Conservation (phyloP, 495 filamentous ascomycete species). For the Aspergillus biplanus region DNA sequence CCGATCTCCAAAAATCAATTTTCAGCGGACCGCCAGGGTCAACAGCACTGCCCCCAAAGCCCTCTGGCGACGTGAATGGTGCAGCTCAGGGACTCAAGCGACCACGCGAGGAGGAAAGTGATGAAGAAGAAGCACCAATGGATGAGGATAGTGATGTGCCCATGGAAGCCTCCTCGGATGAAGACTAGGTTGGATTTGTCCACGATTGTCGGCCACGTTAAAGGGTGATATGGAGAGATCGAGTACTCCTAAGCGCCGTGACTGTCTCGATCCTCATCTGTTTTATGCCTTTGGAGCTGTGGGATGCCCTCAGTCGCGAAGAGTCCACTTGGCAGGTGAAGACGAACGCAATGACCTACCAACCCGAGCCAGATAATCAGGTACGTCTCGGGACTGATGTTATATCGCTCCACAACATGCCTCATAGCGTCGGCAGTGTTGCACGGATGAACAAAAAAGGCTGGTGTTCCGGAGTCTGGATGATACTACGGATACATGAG, state of each 20-base stretch:
- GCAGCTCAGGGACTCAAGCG: slow-evolving; percentile 59
- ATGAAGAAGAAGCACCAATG: slow-evolving; percentile 71
- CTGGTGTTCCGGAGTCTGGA: slow-evolving; percentile 71
- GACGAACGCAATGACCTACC: slow-evolving; percentile 71
- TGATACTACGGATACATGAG: slow-evolving; percentile 69
- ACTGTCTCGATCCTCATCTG: slow-evolving; percentile 17
- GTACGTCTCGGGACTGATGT: slow-evolving; percentile 64
- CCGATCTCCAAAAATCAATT: slow-evolving; percentile 79
- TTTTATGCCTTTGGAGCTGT: slow-evolving; percentile 15
- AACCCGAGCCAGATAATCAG: slow-evolving; percentile 81
- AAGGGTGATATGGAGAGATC: slow-evolving; percentile 4
- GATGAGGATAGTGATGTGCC: slow-evolving; percentile 67
- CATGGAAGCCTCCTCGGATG: slow-evolving; percentile 59
- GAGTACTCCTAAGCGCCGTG: slow-evolving; percentile 11
- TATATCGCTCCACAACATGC: slow-evolving; percentile 47
- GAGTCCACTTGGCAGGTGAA: slow-evolving; percentile 65
- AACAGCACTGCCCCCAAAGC: slow-evolving; percentile 43
- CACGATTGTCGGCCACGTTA: slow-evolving; percentile 1
- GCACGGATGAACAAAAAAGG: slow-evolving; percentile 86
- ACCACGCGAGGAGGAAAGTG: slow-evolving; percentile 71
- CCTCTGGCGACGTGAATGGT: slow-evolving; percentile 41
- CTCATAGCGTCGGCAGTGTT: slow-evolving; percentile 78
- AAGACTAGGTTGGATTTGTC: slow-evolving; percentile 40
- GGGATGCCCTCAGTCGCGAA: slow-evolving; percentile 31
- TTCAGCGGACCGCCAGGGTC: slow-evolving; percentile 68